Base-by-base conservation (phyloP, 2,329 filamentous ascomycete genomes). In the Seiridium unicorne region DNA sequence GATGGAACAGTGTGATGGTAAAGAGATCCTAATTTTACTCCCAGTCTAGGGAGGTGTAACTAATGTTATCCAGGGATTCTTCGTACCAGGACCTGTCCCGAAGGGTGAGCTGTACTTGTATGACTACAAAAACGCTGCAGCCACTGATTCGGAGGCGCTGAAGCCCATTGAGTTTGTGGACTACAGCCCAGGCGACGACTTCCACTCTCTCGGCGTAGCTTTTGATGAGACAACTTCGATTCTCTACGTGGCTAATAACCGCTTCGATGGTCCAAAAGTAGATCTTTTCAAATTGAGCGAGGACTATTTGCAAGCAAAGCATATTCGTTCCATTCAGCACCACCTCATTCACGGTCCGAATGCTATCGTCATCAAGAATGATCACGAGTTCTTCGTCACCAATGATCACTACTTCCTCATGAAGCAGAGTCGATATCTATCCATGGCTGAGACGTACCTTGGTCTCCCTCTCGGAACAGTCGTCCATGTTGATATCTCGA, bases 1-100 rank as follows among this genome's bases (percentile, higher is more conserved):
- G 65, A 7, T 75, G 71, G 67, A 79, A 79, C 62, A 77, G 73
- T 3, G 76, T 79, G 61, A 76, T 78, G 76, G 77, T 70, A 47
- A 60, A 65, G 58, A 8, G 4, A 3, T 44, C 4, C 6, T 31
- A 26, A 10, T 32, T 42, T 31, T 26, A 32, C 55, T 36, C 18
- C 47, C 10, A 3, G 3, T 35, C 49, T 26, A 47, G 9, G 18
- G 18, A 26, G 18, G 18, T 26, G 18, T 26, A 8, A 10, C 51
- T 55, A 6, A 59, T 40, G 13, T 8, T 34, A n/a, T 13, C 13
- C 34, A 63, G 60, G 71, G 71, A n/a, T 59, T 73, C 26, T 73
- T 70, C 62, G 51, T 66, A 3, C 68, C 69, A 0, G 70, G 63
- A 1, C 66, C 68, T 1, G 57, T 70, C 4, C 55, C 68, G 1